Base-by-base conservation (phyloP, 139 green algal genomes). In the Coelastrella sp. region DNA sequence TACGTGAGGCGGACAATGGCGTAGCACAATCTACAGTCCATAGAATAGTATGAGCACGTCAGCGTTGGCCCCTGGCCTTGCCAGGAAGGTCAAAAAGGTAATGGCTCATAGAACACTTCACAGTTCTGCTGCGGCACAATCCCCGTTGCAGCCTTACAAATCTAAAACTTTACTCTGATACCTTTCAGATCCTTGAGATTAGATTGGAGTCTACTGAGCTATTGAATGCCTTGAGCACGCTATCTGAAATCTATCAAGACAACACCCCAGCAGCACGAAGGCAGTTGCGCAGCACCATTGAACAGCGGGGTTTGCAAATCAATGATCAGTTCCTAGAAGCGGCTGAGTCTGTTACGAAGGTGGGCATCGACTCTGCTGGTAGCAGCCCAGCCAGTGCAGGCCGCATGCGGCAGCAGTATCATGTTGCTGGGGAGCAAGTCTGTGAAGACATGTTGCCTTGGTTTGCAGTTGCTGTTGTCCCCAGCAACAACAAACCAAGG, bases 11-110 rank as follows among this genome's bases (percentile, higher is more conserved):
- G 35, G 1, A 49, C 35, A 49, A 49, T 49, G 35, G 35, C 35
- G 63, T 70, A 70, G 12, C 63, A 12, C 14, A 70, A 20, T 20
- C 0, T 70, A 70, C 12, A 70, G 12, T 12, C 6, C 10, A 35
- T 27, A 20, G 12, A 1, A 15, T 58, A 49, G 66, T 25, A 90
- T 90, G 85, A 90, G 74, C 22, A 25, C 81, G 20, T 88, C 88
- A 17, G 88, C 88, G 8, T 91, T 97, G 25, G 96, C 96, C 14
- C 95, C 97, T 57, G 96, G 96, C 0, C 90, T 98, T 10, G 92
- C 95, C 0, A 90, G 97, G 7, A 98, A 98, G 89, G 95, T 98
- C 6, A 97, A 97, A 63, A 98, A 98, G 95, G 96, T 96, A 75
- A 8, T 85, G 24, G 7, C 49, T 10, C 61, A 78, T 76, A 4